Evolutionary conservation across 805 yeast species (phyloP).

Genomic region (Wickerhamomyces bisporus): DNA sequence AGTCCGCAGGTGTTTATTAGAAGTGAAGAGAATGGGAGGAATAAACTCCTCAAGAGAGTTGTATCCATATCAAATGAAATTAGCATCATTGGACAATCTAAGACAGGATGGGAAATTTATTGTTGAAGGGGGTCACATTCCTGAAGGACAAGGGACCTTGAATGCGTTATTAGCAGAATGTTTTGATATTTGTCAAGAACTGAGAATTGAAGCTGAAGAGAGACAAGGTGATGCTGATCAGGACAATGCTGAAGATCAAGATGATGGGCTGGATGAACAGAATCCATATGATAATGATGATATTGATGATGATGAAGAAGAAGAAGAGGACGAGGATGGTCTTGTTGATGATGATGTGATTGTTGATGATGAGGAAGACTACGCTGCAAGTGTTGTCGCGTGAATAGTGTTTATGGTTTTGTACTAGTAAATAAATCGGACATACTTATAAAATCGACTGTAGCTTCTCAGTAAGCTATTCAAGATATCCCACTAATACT

Average conservation of each 20-base stretch:
- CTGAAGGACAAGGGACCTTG: conserved; percentile 97
- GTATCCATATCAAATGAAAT: conserved; percentile 93
- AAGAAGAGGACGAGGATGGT: conserved; percentile 28
- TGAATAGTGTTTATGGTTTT: too few species aligned
- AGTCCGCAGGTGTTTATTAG: conserved; percentile 83
- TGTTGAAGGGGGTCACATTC: conserved; percentile 81
- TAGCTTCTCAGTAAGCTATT: too few species aligned
- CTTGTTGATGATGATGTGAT: conserved; percentile 32
- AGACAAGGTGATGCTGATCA: conserved; percentile 14
- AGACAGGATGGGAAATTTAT: conserved; percentile 90
- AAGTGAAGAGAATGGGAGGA: conserved; percentile 90
- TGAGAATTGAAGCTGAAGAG: conserved; percentile 79
- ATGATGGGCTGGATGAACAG: conserved; percentile 18
- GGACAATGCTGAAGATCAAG: conserved; percentile 25
- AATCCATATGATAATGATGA: conserved; percentile 18
- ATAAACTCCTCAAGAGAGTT: conserved; percentile 81
- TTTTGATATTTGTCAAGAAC: conserved; percentile 87
- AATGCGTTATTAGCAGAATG: conserved; percentile 90
- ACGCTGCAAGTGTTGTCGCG: conserved; percentile 20
- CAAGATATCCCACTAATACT: too few species aligned
- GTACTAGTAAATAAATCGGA: too few species aligned
- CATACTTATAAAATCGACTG: too few species aligned
- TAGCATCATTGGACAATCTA: conserved; percentile 82
- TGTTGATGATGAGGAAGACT: conserved; percentile 25
- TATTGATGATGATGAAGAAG: conserved; percentile 26